Conservation (phyloP, 2,329 filamentous ascomycete species). For the Stromatinia cepivora region DNA sequence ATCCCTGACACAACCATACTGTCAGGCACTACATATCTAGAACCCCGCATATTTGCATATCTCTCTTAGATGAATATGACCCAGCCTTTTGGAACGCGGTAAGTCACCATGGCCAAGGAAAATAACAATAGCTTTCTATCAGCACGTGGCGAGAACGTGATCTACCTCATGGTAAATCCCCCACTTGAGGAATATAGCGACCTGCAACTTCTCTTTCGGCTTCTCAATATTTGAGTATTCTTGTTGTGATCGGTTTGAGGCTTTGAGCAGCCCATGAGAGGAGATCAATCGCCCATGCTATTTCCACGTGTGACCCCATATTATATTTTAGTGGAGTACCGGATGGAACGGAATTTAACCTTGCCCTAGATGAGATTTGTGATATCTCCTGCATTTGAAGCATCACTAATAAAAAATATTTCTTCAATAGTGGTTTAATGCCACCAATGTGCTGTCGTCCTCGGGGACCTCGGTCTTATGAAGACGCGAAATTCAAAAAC, state of each 20-base stretch:
- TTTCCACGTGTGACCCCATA: neutral
- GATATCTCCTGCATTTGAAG: conserved; percentile 2
- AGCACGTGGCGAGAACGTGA: neutral
- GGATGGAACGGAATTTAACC: neutral
- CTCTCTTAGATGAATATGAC: neutral
- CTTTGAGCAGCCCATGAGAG: neutral
- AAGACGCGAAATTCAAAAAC: neutral
- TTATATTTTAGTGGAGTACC: neutral
- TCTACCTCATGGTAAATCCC: too few species aligned
- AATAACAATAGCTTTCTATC: neutral
- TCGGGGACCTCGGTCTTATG: neutral
- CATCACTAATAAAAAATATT: neutral
- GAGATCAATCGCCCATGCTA: neutral
- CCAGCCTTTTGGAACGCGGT: neutral
- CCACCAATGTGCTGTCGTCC: neutral
- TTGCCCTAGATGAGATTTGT: neutral
- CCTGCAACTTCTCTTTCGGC: too few species aligned
- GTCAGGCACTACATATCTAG: neutral
- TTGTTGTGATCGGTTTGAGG: neutral
- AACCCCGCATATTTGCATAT: neutral
- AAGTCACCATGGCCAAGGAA: neutral
- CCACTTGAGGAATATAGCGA: neutral
- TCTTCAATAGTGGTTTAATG: neutral
- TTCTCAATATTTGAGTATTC: neutral
- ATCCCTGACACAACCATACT: neutral